A percentile compares a stretch with the other conserved stretches of the same genome.
phyloP scores from a whole-genome alignment of 495 filamentous ascomycete genomes.

The Cercophora newfieldiana region DNA sequence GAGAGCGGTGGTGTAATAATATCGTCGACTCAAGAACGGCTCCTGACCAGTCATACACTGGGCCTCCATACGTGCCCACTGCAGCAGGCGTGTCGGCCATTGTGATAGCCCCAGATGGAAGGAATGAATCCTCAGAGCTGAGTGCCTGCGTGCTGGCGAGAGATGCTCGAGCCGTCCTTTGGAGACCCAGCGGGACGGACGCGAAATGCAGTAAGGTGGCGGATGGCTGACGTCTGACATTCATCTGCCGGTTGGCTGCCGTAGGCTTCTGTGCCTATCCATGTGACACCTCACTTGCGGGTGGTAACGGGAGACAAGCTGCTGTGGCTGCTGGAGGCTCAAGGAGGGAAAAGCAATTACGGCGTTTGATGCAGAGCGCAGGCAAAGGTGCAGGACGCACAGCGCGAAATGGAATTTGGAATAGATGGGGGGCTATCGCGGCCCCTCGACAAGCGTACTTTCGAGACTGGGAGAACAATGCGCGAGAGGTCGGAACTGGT shows the following conservation, averaged over 20 bases:
- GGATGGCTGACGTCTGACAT: background rate
- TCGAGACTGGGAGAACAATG: background rate
- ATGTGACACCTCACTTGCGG: conserved; percentile 2
- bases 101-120: background rate
- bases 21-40: background rate
- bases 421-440: background rate
- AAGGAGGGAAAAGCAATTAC: background rate
- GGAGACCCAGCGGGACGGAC: background rate
- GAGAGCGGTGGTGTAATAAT: background rate
- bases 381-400: background rate
- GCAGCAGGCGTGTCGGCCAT: background rate
- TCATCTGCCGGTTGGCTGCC: background rate
- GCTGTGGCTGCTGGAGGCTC: background rate
- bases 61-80: background rate
- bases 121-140: background rate
- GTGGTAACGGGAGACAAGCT: background rate
- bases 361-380: background rate
- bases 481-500: no score
- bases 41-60: background rate
- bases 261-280: background rate
- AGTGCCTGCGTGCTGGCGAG: background rate
- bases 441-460: no score
- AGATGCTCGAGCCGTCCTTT: background rate
- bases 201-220: conserved; percentile 9
- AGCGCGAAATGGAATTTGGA: background rate